Conservation (phyloP, 371 early-diverging fungal species). For the Mucor mucedo region DNA sequence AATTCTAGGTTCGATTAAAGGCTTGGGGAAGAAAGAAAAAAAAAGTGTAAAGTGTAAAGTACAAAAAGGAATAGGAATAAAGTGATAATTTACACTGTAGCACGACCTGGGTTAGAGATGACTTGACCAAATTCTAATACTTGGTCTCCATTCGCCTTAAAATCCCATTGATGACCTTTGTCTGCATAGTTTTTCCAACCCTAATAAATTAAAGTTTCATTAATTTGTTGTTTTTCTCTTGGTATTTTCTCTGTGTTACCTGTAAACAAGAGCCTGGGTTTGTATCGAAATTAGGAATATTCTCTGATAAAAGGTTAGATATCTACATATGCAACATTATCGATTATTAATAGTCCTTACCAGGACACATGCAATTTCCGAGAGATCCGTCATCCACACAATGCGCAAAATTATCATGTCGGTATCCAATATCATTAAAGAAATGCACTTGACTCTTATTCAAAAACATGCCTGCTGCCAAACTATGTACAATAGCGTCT, state of each 20-base stretch:
- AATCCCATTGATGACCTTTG: slow-evolving; percentile 37
- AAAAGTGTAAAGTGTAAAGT: neutral
- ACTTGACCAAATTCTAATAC: slow-evolving; percentile 17
- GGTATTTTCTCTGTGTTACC: slow-evolving; percentile 11
- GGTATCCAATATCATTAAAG: slow-evolving; percentile 88
- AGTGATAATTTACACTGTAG: neutral
- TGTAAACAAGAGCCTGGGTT: slow-evolving; percentile 43
- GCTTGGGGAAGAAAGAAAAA: neutral
- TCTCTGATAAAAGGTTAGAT: slow-evolving; percentile 15
- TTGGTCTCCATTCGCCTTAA: slow-evolving; percentile 36
- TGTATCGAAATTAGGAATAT: slow-evolving; percentile 38
- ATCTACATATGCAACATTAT: too few relatives aligned
- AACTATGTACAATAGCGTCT: slow-evolving; percentile 95
- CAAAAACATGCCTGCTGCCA: slow-evolving; percentile 85
- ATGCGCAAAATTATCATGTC: slow-evolving; percentile 52
- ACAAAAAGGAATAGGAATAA: too few relatives aligned
- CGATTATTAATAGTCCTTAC: slow-evolving; percentile 14
- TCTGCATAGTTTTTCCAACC: slow-evolving; percentile 35
- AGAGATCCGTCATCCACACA: slow-evolving; percentile 42
- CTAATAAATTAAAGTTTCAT: slow-evolving; percentile 17
- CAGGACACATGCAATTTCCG: slow-evolving; percentile 53
- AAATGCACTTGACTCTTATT: slow-evolving; percentile 82
- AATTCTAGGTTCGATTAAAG: too few relatives aligned
- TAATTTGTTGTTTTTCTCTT: neutral
- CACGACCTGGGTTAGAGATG: slow-evolving; percentile 1